Evolutionary conservation across 2,329 filamentous ascomycete species (phyloP).

Genomic region (Fusarium lyarnte): DNA sequence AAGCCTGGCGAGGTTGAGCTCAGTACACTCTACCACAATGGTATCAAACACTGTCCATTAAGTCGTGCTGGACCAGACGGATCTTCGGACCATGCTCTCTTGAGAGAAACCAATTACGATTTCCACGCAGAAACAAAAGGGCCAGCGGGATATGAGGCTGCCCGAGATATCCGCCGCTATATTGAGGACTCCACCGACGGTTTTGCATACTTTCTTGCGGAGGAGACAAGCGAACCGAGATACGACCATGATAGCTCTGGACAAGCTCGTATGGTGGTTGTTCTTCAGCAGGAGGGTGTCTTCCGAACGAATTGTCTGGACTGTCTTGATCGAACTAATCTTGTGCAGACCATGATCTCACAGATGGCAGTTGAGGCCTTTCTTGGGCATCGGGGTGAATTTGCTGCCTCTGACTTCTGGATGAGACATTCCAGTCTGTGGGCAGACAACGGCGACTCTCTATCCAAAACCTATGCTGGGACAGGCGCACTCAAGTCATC

Average conservation of each 20-base stretch:
- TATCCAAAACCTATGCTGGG: constrained; percentile 96
- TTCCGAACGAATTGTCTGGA: constrained; percentile 97
- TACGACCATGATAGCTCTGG: constrained; percentile 52
- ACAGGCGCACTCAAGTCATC: constrained; percentile 96
- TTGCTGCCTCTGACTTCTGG: constrained; percentile 84
- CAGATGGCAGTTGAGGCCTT: constrained; percentile 92
- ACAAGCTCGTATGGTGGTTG: constrained; percentile 65
- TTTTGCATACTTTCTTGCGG: constrained; percentile 91
- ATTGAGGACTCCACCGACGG: constrained; percentile 83
- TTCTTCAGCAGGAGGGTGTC: constrained; percentile 92
- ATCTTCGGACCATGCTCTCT: constrained; percentile 73
- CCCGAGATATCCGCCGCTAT: constrained; percentile 81
- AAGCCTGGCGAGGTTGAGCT: constrained; percentile 89
- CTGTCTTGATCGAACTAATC: constrained; percentile 93
- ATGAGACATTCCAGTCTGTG: constrained; percentile 90
- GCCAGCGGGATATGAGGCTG: constrained; percentile 87
- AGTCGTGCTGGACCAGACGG: constrained; percentile 66
- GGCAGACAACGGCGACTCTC: constrained; percentile 95
- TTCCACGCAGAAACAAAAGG: constrained; percentile 95
- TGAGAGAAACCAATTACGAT: constrained; percentile 89
- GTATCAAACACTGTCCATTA: constrained; percentile 79
- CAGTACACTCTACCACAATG: constrained; percentile 79
- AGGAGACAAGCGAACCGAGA: constrained; percentile 70
- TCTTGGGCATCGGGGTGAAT: constrained; percentile 75
- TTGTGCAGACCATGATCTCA: constrained; percentile 95